These are phyloP conservation scores for Rhizophagus sp. DNA, from an alignment of 192 early-diverging fungal genomes.

Conservation along the genomic window DNA sequence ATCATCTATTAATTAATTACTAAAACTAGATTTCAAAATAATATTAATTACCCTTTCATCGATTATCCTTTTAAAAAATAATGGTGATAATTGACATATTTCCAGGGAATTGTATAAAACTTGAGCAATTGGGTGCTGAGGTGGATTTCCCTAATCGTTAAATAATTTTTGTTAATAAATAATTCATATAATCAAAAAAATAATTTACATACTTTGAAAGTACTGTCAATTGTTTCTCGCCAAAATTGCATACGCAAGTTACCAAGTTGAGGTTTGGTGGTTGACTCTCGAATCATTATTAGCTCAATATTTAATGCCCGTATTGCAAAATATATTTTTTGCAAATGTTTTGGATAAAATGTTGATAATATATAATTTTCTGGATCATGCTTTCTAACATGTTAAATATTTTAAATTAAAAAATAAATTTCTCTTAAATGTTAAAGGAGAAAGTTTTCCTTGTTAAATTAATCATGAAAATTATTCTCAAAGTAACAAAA, in stretches of 20 bases:
- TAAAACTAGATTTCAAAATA: neutral
- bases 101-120: conserved; percentile 55
- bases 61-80: conserved; percentile 83
- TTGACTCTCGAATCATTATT: conserved; percentile 73
- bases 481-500: neutral
- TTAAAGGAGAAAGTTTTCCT: neutral
- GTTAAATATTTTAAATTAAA: too few species aligned
- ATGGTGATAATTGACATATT: conserved; percentile 58
- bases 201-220: conserved; percentile 49
- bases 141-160: conserved; percentile 55
- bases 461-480: too few species aligned
- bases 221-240: conserved; percentile 78
- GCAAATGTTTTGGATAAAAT: conserved; percentile 71
- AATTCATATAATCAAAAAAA: conserved; percentile 15
- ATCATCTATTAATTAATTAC: too few species aligned
- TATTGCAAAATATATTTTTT: conserved; percentile 71
- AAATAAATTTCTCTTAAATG: too few species aligned
- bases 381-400: conserved; percentile 62
- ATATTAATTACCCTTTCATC: conserved; percentile 54
- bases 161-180: conserved; percentile 4
- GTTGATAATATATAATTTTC: conserved; percentile 77
- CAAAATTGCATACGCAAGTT: conserved; percentile 87
- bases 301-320: conserved; percentile 92
- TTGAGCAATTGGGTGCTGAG: conserved; percentile 75
- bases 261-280: conserved; percentile 68